Conservation (phyloP, 2,329 filamentous ascomycete genomes). For the Fusarium poae region DNA sequence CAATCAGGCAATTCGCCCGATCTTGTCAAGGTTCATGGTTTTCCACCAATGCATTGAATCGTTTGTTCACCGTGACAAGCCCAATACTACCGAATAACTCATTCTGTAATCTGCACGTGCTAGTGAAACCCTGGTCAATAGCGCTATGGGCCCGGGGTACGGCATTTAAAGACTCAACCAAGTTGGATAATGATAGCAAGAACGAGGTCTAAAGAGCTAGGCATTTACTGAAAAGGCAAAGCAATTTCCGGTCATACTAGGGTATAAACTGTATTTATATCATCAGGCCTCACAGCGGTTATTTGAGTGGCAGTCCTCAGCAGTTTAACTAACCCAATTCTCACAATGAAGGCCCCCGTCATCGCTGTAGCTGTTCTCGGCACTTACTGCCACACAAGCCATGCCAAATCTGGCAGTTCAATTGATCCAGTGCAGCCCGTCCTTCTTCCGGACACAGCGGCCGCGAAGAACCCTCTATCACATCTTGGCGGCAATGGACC, state of each 20-base stretch:
- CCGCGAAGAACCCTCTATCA: slow-evolving; percentile 58
- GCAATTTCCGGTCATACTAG: slow-evolving; percentile 18
- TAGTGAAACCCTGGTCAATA: neutral
- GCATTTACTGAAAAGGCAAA: slow-evolving; percentile 12
- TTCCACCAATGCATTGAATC: slow-evolving; percentile 24
- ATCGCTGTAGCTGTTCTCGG: slow-evolving; percentile 3
- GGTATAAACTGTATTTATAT: slow-evolving; percentile 11
- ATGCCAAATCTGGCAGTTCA: slow-evolving; percentile 34
- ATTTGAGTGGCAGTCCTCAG: neutral
- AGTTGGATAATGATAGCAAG: neutral
- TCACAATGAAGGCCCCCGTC: neutral
- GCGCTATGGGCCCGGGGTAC: neutral
- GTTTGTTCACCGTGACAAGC: neutral
- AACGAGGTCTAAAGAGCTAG: neutral
- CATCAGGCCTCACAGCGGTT: neutral
- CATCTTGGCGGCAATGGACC: slow-evolving; percentile 67
- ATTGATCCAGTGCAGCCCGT: slow-evolving; percentile 49
- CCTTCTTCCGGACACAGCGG: slow-evolving; percentile 43
- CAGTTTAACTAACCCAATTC: neutral
- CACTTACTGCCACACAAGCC: neutral
- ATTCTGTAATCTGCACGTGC: slow-evolving; percentile 22
- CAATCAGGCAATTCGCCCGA: slow-evolving; percentile 20
- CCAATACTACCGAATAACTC: slow-evolving; percentile 27
- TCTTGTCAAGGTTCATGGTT: slow-evolving; percentile 17
- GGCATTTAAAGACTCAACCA: neutral